Evolutionary conservation across 768 basidiomycete species (phyloP), one percentile per base, ranked within the genome.

Genomic region (Boletus eberwhitei): DNA sequence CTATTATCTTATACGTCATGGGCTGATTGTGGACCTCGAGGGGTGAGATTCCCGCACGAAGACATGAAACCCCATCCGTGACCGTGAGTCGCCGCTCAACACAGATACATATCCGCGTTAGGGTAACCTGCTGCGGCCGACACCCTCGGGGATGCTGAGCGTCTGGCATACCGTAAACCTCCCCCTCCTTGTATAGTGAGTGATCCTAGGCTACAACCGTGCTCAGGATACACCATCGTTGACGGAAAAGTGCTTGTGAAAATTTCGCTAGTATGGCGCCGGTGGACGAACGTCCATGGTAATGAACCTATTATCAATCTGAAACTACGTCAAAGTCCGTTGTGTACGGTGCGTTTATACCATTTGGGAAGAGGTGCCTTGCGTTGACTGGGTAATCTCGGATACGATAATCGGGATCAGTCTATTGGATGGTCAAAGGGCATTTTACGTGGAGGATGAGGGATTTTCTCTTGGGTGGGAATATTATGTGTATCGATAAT

Each of bases 381-480:
- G 44, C 40, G 49, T 48, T 14, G 35, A 50, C 8, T 36, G 52
- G 53, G 35, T 35, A 53, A 50, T 56, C 39, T 55, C 31, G 22
- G 36, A 40, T 37, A 51, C 40, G 54, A 53, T 45, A 21, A 47
- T 66, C 57, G 53, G 57, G 35, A 49, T 61, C 57, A 44, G 34
- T 45, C 14, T 44, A 34, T 49, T 32, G 40, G 37, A 34, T 43
- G 45, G 31, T 22, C 44, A 8, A 8, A 49, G 12, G 36, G 11
- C 9, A 24, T 52, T 60, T 66, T 66, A 65, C 62, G 64, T 64
- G 59, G 62, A 58, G 65, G 32, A 41, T 9, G 22, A 47, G 39
- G 13, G 56, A 58, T 60, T 64, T 58, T 58, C 65, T 45, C 36
- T 54, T 45, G 29, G 46, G 43, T 53, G 43, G 51, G 57, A 59